phyloP scores from a whole-genome alignment of 192 early-diverging fungal genomes.

The Coemansia sp. region DNA sequence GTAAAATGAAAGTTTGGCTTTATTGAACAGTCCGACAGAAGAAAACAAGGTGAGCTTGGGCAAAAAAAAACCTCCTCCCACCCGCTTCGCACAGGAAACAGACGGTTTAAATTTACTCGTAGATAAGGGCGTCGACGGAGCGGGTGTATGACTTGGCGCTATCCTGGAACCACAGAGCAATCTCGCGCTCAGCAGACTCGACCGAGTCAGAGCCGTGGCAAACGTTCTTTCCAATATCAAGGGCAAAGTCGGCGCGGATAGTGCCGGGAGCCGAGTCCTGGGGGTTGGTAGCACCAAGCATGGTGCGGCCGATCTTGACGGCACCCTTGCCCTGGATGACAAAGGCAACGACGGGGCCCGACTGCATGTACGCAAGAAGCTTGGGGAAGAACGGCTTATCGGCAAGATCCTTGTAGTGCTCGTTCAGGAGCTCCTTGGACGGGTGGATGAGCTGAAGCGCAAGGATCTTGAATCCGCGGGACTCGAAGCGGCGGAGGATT shows the following conservation, averaged over 20 bases:
- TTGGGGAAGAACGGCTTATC: conserved; percentile 89
- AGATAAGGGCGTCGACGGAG: conserved; percentile 67
- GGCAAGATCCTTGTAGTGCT: conserved; percentile 86
- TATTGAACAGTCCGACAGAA: too few species aligned
- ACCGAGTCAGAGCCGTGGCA: conserved; percentile 92
- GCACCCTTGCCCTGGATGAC: conserved; percentile 90
- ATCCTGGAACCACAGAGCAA: conserved; percentile 81
- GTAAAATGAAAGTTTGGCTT: too few species aligned
- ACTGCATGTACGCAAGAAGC: conserved; percentile 81
- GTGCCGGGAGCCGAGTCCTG: conserved; percentile 85
- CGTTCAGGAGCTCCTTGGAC: conserved; percentile 67
- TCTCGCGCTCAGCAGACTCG: conserved; percentile 87
- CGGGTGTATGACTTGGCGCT: conserved; percentile 66
- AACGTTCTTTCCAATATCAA: conserved; percentile 83
- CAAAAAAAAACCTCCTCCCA: background rate
- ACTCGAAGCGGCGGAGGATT: conserved; percentile 93
- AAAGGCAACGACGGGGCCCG: conserved; percentile 95
- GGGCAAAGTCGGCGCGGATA: conserved; percentile 94
- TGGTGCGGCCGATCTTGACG: conserved; percentile 86
- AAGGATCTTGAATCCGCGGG: conserved; percentile 85
- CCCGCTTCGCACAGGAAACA: background rate
- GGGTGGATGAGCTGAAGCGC: conserved; percentile 81
- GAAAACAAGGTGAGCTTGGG: background rate
- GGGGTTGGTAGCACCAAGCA: conserved; percentile 93
- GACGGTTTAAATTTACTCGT: conserved; percentile 60